These are phyloP conservation scores for Lojkania enalia DNA, from an alignment of 2,329 filamentous ascomycete genomes.

Conservation along the genomic window DNA sequence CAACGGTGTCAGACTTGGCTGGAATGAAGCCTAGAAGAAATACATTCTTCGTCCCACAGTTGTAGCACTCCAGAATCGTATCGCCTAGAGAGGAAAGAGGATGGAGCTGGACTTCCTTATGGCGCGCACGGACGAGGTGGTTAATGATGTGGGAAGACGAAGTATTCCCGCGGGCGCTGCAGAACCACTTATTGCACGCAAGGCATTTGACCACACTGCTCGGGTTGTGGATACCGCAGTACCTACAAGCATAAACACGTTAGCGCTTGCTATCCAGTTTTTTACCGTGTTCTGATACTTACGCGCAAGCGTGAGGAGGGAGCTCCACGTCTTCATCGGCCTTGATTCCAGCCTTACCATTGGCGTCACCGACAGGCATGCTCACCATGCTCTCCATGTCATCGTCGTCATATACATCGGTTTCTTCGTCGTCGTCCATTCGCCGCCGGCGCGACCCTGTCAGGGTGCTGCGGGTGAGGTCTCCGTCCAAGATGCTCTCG, in stretches of 20 bases:
- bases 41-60: constrained; percentile 98
- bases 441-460: constrained; percentile 64
- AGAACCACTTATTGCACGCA: constrained; percentile 97
- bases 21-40: constrained; percentile 98
- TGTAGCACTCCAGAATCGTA: constrained; percentile 97
- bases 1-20: constrained; percentile 96
- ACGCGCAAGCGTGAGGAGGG: constrained; percentile 94
- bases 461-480: constrained; percentile 60
- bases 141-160: constrained; percentile 98
- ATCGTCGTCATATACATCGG: constrained; percentile 81
- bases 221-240: constrained; percentile 96
- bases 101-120: constrained; percentile 98
- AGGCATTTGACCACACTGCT: constrained; percentile 96
- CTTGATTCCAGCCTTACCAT: constrained; percentile 57
- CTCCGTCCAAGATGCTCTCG: constrained; percentile 76
- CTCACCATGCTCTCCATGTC: constrained; percentile 73
- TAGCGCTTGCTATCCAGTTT: constrained; percentile 7
- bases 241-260: constrained; percentile 56
- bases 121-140: constrained; percentile 91
- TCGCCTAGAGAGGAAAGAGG: constrained; percentile 91
- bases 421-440: constrained; percentile 82
- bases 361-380: constrained; percentile 75
- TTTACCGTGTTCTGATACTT: constrained; percentile 33
- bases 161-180: constrained; percentile 93
- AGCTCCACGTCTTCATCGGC: constrained; percentile 81